These are phyloP conservation scores for Suhomyces atakaporum DNA, from an alignment of 1,139 yeast species.

Conservation along the genomic window DNA sequence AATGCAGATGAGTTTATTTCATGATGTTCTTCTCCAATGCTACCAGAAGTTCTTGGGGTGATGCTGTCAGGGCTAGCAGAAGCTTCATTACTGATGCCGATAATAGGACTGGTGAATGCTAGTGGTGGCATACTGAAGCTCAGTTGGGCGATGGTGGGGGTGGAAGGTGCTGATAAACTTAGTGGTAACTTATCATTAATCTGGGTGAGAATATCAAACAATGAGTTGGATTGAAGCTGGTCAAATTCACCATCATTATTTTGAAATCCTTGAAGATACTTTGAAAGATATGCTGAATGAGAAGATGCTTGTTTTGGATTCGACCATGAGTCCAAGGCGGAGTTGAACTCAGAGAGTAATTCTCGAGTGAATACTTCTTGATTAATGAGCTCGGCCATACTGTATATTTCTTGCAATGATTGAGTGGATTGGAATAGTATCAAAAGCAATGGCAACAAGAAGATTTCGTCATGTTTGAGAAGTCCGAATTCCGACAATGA, in stretches of 20 bases:
- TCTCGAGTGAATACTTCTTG: slow-evolving; percentile 34
- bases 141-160: slow-evolving; percentile 36
- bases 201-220: slow-evolving; percentile 41
- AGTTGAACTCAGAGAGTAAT: slow-evolving; percentile 29
- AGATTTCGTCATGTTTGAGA: slow-evolving; percentile 41
- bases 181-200: slow-evolving; percentile 46
- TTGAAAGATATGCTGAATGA: slow-evolving; percentile 19
- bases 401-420: slow-evolving; percentile 30
- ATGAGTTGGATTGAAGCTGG: slow-evolving; percentile 28
- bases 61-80: slow-evolving; percentile 6
- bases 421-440: slow-evolving; percentile 30
- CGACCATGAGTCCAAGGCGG: slow-evolving; percentile 32
- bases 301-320: slow-evolving; percentile 17
- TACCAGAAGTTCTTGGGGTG: slow-evolving; percentile 13
- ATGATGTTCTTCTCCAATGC: slow-evolving; percentile 9
- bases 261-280: slow-evolving; percentile 26
- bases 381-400: slow-evolving; percentile 38
- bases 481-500: slow-evolving; percentile 42
- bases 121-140: slow-evolving; percentile 9
- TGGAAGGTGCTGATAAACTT: slow-evolving; percentile 48
- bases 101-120: slow-evolving; percentile 9
- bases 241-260: slow-evolving; percentile 35
- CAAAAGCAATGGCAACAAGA: slow-evolving; percentile 42
- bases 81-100: slow-evolving; percentile 8
- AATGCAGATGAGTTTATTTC: slow-evolving; percentile 28